phyloP scores from a whole-genome alignment of 2,329 filamentous ascomycete species.

The Xylariaceae sp. region DNA sequence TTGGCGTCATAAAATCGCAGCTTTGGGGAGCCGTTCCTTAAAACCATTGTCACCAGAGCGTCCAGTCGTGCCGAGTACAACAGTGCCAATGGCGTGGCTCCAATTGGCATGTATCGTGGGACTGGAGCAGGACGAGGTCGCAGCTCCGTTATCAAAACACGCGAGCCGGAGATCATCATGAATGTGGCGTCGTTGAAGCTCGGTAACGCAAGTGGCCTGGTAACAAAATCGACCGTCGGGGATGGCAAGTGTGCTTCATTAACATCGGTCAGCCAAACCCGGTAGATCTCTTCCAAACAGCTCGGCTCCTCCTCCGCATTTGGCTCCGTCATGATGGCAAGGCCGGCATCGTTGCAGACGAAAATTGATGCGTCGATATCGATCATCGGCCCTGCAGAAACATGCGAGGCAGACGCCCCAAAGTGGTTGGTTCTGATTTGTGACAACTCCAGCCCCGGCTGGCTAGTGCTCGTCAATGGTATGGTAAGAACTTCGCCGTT shows the following conservation, averaged over 20 bases:
- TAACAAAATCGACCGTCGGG: slow-evolving; percentile 45
- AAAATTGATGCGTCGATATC: slow-evolving; percentile 42
- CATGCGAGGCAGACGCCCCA: slow-evolving; percentile 29
- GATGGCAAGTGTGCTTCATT: slow-evolving; percentile 42
- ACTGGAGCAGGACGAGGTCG: slow-evolving; percentile 33
- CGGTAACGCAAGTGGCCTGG: slow-evolving; percentile 39
- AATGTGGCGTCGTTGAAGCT: slow-evolving; percentile 40
- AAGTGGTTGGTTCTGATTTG: slow-evolving; percentile 22
- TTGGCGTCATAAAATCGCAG: slow-evolving; percentile 53
- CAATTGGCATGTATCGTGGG: slow-evolving; percentile 26
- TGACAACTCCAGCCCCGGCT: slow-evolving; percentile 18
- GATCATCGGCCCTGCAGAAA: slow-evolving; percentile 29
- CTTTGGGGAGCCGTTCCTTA: slow-evolving; percentile 40
- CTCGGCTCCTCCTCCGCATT: slow-evolving; percentile 4
- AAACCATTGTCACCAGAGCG: slow-evolving; percentile 50
- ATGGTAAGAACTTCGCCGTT: slow-evolving; percentile 47
- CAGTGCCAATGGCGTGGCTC: slow-evolving; percentile 46
- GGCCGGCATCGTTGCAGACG: slow-evolving; percentile 34
- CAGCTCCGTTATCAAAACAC: slow-evolving; percentile 50
- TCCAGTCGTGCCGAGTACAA: slow-evolving; percentile 51
- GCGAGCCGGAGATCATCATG: slow-evolving; percentile 45
- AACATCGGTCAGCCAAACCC: slow-evolving; percentile 49
- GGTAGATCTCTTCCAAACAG: slow-evolving; percentile 38
- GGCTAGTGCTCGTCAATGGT: slow-evolving; percentile 10
- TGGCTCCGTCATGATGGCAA: slow-evolving; percentile 26